A percentile compares a stretch with the other conserved stretches of the same genome.
Conservation (phyloP, 73 alveolate genomes). For the Paramecium caudatum region DNA sequence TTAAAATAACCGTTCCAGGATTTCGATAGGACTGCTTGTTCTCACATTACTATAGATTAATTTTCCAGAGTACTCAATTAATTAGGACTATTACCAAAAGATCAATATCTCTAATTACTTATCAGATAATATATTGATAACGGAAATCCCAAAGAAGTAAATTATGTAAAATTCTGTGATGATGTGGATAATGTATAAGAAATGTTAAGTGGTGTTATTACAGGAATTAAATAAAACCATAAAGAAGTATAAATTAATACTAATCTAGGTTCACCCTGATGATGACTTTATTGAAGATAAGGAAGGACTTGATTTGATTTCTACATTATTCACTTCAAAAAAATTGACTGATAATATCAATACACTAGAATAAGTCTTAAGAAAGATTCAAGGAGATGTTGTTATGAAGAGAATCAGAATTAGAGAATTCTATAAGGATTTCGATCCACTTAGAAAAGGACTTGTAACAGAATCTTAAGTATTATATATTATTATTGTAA, state of each 20-base stretch:
- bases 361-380: conserved; percentile 86
- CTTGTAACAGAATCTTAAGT: conserved; percentile 81
- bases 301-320: conserved; percentile 75
- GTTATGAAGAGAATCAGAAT: conserved; percentile 92
- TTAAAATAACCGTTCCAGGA: conserved; percentile 88
- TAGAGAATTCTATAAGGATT: conserved; percentile 94
- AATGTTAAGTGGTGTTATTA: conserved; percentile 83
- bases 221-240: conserved; percentile 71
- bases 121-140: conserved; percentile 85
- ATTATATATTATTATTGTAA: neutral
- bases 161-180: conserved; percentile 88
- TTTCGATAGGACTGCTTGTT: conserved; percentile 89
- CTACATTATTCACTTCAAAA: conserved; percentile 76
- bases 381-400: conserved; percentile 88
- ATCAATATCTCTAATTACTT: conserved; percentile 79
- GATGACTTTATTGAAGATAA: conserved; percentile 73
- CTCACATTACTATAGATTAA: conserved; percentile 88
- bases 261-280: conserved; percentile 47
- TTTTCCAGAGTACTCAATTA: conserved; percentile 89
- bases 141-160: conserved; percentile 88
- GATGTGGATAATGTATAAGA: conserved; percentile 93
- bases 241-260: neutral
- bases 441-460: conserved; percentile 92
- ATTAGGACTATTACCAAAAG: conserved; percentile 84
- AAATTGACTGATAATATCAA: conserved; percentile 57